phyloP scores from a whole-genome alignment of 148 eudicot genomes.

The Arctostaphylos glauca region DNA sequence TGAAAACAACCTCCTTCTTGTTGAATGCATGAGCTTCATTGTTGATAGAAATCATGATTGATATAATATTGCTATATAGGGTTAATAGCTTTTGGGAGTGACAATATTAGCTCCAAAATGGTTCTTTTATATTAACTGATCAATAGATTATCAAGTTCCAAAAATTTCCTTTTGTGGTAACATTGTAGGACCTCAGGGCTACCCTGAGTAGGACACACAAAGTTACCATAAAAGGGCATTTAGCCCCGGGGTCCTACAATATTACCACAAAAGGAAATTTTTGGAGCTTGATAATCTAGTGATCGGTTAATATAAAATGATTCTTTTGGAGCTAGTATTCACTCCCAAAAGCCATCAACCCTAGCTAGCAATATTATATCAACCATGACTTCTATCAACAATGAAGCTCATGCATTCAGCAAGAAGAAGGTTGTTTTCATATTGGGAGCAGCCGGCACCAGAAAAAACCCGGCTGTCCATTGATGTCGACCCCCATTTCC shows the following conservation, averaged over 20 bases:
- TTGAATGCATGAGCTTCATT: neutral
- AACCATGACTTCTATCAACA: neutral
- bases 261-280: no score
- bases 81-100: neutral
- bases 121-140: neutral
- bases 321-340: neutral
- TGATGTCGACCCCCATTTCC: constrained; percentile 22
- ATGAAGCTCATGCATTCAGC: neutral
- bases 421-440: constrained; percentile 32
- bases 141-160: no score
- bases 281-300: no score
- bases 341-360: neutral
- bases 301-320: neutral
- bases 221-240: no score
- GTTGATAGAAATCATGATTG: neutral
- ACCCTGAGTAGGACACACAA: no score
- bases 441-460: constrained; percentile 39
- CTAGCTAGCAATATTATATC: neutral
- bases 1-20: constrained; percentile 28
- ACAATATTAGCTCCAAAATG: neutral
- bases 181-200: no score
- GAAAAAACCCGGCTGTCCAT: constrained; percentile 33
- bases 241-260: no score
- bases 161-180: no score
- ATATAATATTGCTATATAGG: neutral